Conservation (phyloP, 768 basidiomycete species). For the Pholiota conissans region DNA sequence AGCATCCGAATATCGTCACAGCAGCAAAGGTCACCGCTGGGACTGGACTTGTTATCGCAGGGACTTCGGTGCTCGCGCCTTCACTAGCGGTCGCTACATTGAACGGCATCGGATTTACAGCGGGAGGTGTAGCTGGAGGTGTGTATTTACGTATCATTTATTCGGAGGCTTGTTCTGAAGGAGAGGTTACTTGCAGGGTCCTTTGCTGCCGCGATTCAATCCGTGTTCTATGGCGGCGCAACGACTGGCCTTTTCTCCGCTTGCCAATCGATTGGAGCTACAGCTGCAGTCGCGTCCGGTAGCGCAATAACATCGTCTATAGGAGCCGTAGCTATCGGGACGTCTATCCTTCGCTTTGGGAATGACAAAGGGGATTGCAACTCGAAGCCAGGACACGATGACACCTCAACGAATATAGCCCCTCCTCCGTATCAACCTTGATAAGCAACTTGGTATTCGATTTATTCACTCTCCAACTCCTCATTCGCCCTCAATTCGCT, state of each 20-base stretch:
- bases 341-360: background rate
- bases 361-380: background rate
- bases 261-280: slow-evolving; percentile 21
- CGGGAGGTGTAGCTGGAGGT: slow-evolving; percentile 17
- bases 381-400: background rate
- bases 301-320: slow-evolving; percentile 7
- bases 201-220: slow-evolving; percentile 11
- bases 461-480: no score
- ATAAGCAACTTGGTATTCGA: no score
- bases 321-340: slow-evolving; percentile 8
- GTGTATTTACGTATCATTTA: no score
- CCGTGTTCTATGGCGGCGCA: slow-evolving; percentile 16
- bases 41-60: slow-evolving; percentile 11
- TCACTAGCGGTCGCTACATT: slow-evolving; percentile 9
- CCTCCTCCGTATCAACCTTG: slow-evolving; percentile 1
- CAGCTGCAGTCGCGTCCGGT: slow-evolving; percentile 8
- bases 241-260: slow-evolving; percentile 22
- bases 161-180: no score
- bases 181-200: slow-evolving; percentile 17
- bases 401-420: background rate
- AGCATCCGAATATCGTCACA: slow-evolving; percentile 3
- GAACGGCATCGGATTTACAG: slow-evolving; percentile 15
- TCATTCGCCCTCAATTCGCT: no score
- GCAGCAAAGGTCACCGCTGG: slow-evolving; percentile 3
- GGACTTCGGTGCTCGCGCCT: slow-evolving; percentile 13